phyloP scores from a whole-genome alignment of 768 basidiomycete species.

The Rhodocollybia butyracea region DNA sequence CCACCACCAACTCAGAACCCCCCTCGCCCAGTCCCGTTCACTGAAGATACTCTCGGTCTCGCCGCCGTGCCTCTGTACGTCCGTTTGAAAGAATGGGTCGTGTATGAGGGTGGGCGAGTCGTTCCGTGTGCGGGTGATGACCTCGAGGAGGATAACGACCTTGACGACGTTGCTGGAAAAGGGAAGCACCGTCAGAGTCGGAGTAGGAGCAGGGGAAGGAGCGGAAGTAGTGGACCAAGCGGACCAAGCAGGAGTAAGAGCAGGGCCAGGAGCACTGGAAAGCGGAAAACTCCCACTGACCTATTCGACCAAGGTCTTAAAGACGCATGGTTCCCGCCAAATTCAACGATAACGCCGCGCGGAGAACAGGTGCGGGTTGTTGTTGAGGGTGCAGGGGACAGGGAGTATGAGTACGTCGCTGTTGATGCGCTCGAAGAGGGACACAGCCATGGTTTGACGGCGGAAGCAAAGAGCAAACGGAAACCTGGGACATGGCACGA shows the following conservation, averaged over 20 bases:
- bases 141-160: not conserved
- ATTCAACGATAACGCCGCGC: not conserved
- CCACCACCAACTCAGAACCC: not conserved
- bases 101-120: not conserved
- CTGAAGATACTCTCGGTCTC: conserved; percentile 30
- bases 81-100: conserved; percentile 53
- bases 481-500: conserved; percentile 7
- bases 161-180: not conserved
- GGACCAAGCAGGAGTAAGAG: no score
- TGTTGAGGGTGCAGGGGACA: not conserved
- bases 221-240: not conserved
- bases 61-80: conserved; percentile 54
- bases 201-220: no score
- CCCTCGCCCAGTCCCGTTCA: conserved; percentile 22
- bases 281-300: not conserved
- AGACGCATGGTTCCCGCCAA: conserved; percentile 7
- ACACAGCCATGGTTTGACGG: not conserved
- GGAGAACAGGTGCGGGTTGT: not conserved
- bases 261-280: not conserved
- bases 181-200: not conserved
- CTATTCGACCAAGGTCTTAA: conserved; percentile 5
- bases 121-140: conserved; percentile 3
- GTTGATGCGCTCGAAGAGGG: not conserved
- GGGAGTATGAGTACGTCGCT: not conserved
- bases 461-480: not conserved